These are phyloP conservation scores for Sugiyamaella chiloensis DNA, from an alignment of 805 yeast species.

Conservation along the genomic window DNA sequence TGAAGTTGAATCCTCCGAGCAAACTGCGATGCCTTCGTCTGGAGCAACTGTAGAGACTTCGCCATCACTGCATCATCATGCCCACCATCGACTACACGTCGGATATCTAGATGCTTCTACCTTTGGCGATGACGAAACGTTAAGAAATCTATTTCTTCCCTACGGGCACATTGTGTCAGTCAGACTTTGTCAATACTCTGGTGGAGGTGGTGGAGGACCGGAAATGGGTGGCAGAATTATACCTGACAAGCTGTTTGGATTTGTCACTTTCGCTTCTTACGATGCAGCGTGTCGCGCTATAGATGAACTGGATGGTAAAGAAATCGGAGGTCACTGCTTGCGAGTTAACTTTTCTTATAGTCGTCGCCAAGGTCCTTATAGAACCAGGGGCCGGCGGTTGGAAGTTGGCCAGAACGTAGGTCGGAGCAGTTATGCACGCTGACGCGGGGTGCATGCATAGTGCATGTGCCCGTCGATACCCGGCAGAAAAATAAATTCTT, in stretches of 20 bases:
- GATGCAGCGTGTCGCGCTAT: conserved; percentile 5
- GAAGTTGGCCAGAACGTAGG: too few relatives aligned
- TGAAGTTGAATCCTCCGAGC: not conserved
- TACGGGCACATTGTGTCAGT: conserved; percentile 7
- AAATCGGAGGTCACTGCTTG: not conserved
- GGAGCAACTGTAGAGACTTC: not conserved
- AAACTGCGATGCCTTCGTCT: not conserved
- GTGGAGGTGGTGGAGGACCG: not conserved
- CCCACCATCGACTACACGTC: not conserved
- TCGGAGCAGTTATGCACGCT: too few relatives aligned
- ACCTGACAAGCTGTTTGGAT: conserved; percentile 6
- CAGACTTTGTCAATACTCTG: conserved; percentile 3
- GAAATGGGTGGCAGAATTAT: not conserved
- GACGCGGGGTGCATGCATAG: too few relatives aligned
- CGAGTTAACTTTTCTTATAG: conserved; percentile 10
- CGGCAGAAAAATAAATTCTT: too few relatives aligned
- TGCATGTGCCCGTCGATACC: conserved; percentile 5
- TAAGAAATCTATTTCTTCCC: not conserved
- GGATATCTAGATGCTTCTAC: conserved; percentile 2
- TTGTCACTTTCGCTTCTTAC: not conserved
- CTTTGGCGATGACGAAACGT: not conserved
- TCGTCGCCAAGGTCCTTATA: not conserved
- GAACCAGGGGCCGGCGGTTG: not conserved
- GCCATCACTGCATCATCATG: too few relatives aligned
- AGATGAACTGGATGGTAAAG: conserved; percentile 1